Percentiles rank a stretch among this genome's conserved stretches.
phyloP scores from a whole-genome alignment of 2,329 filamentous ascomycete species.

The Chrysoporthe deuterocubensis region DNA sequence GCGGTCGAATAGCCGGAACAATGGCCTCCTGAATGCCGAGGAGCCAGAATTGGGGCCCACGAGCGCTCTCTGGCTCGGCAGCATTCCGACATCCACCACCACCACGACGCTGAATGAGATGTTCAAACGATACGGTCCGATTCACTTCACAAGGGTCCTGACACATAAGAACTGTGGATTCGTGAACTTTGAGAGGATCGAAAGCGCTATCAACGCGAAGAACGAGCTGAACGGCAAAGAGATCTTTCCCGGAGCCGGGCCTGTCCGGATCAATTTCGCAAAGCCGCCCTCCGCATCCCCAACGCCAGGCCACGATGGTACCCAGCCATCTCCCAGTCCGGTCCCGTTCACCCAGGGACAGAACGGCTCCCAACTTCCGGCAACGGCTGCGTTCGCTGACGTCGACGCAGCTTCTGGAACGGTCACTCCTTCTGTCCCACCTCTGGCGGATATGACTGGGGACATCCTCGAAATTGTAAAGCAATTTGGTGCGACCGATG shows the following conservation, averaged over 20 bases:
- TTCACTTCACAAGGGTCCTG: constrained; percentile 88
- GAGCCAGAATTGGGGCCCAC: constrained; percentile 88
- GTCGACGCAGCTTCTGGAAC: constrained; percentile 39
- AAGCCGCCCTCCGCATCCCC: constrained; percentile 91
- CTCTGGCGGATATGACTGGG: constrained; percentile 75
- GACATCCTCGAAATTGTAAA: constrained; percentile 86
- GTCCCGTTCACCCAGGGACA: constrained; percentile 73
- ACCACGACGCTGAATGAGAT: constrained; percentile 93
- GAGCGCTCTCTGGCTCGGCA: constrained; percentile 93
- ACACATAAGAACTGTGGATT: constrained; percentile 99
- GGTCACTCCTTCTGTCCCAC: constrained; percentile 67
- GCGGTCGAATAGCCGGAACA: constrained; percentile 66
- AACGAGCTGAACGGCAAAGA: constrained; percentile 92
- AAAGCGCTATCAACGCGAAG: constrained; percentile 89
- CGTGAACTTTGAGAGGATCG: constrained; percentile 92
- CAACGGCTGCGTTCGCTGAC: constrained; percentile 46
- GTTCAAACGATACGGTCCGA: constrained; percentile 90
- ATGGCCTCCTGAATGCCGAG: constrained; percentile 71
- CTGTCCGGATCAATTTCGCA: constrained; percentile 94
- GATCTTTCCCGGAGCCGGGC: constrained; percentile 95
- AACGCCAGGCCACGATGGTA: constrained; percentile 85
- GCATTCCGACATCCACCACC: constrained; percentile 95
- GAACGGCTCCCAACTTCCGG: constrained; percentile 46
- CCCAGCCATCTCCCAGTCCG: constrained; percentile 89
- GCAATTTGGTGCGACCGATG: constrained; percentile 83